Evolutionary conservation across 2,329 filamentous ascomycete genomes (phyloP).

Genomic region (Neoscytalidium dimidiatum): DNA sequence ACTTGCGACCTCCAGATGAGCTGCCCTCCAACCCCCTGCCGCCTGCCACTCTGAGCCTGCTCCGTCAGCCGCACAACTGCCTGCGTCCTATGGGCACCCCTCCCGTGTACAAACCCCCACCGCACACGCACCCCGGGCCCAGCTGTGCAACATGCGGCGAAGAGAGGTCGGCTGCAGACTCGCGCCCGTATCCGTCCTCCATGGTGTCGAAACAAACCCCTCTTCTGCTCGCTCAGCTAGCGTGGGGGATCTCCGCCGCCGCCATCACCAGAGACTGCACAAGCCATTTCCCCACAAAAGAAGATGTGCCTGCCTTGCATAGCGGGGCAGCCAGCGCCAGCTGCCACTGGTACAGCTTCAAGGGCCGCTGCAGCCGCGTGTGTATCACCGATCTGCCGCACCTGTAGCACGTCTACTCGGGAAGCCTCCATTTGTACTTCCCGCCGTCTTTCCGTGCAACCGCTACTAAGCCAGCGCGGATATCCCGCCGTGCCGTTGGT

Average conservation of each 20-base stretch:
- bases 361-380: not conserved
- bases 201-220: not conserved
- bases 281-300: not conserved
- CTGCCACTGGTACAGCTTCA: not conserved
- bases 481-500: not conserved
- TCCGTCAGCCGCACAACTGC: slow-evolving; percentile 10
- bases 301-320: slow-evolving; percentile 8
- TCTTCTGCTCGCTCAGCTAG: slow-evolving; percentile 1
- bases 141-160: not conserved
- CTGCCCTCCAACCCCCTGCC: not conserved
- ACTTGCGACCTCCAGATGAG: not conserved
- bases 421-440: not conserved
- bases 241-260: slow-evolving; percentile 6
- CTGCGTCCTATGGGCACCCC: not conserved
- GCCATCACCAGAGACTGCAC: not conserved
- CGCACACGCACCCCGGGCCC: too few relatives aligned
- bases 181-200: not conserved
- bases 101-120: not conserved
- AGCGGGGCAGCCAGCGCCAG: not conserved
- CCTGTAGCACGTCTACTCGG: not conserved
- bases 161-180: not conserved
- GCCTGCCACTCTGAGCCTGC: not conserved
- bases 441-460: not conserved
- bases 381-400: not conserved
- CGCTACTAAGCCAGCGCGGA: not conserved